Base-by-base conservation (phyloP, 129 eudicot genomes). In the Oenanthe sinensis region DNA sequence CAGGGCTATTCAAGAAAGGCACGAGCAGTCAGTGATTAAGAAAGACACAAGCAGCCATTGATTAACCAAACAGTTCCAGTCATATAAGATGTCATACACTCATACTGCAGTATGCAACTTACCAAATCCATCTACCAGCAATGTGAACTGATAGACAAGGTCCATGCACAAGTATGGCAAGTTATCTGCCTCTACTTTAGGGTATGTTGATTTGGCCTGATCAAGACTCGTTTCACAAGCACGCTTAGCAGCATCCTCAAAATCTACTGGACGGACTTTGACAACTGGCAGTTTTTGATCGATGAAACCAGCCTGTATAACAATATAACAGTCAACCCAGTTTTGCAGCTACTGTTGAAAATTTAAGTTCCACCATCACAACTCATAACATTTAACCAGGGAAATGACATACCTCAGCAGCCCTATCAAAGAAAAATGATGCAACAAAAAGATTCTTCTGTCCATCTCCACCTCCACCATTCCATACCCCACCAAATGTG, bases 401-500 rank as follows among this genome's bases (percentile, higher is more conserved):
- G 24, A 50, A 14, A 37, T 70, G 71, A 74, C 77, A 13, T 88
- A 95, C 99, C 99, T 95, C 96, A 52, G 94, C 99, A 80, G 99
- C 99, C 83, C 99, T 86, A 79, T 95, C 97, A 58, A 95, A 95
- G 82, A 95, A 95, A 80, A 95, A 95, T 67, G 99, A 95, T 46
- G 99, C 99, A 68, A 95, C 99, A 81, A 95, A 95, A 4, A 95
- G 83, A 74, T 95, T 90, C 90, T 92, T 95, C 84, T 88, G 99
- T 67, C 99, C 99, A 79, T 92, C 97, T 55, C 99, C 99, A 28
- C 97, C 97, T 60, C 97, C 99, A 73, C 99, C 99, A 67, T 90
- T 95, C 99, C 99, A 95, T n/a, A 95, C 90, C 36, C 97, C 99
- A 77, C 96, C 96, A 79, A 95, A 95, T 22, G 99, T 92, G 85